These are phyloP conservation scores for Leptosphaerulina australis DNA, from an alignment of 2,329 filamentous ascomycete species.

Conservation along the genomic window DNA sequence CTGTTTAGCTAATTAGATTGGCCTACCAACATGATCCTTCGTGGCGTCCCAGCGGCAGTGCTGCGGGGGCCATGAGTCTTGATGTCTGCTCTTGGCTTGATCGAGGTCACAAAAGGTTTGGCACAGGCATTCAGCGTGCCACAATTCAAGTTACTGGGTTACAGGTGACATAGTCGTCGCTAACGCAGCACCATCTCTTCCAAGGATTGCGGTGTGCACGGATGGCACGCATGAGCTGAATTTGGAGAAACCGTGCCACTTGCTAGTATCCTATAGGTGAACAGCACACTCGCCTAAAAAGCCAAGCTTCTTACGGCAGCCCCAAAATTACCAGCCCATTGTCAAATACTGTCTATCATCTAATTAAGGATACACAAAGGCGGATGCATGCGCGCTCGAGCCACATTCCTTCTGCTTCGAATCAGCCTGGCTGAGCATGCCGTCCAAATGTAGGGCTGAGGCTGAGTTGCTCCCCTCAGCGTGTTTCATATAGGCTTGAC, in stretches of 20 bases:
- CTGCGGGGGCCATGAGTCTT: conserved; percentile 8
- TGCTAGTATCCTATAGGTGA: conserved; percentile 14
- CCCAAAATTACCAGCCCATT: conserved; percentile 18
- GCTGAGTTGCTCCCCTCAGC: conserved; percentile 7
- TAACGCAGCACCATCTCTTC: conserved; percentile 7
- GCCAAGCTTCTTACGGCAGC: conserved; percentile 16
- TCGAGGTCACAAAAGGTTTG: conserved; percentile 12
- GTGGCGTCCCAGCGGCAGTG: conserved; percentile 19
- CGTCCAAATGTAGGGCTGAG: conserved; percentile 20
- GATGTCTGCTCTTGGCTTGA: conserved; percentile 14
- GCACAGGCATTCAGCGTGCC: conserved; percentile 22
- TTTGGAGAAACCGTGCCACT: conserved; percentile 18
- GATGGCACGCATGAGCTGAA: conserved; percentile 21
- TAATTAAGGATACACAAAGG: conserved; percentile 24
- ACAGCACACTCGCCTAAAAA: conserved; percentile 14
- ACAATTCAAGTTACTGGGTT: conserved; percentile 13
- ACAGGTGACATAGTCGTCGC: background rate
- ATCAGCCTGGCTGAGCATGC: conserved; percentile 17
- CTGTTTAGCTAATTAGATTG: conserved; percentile 13
- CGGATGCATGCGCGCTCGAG: conserved; percentile 13
- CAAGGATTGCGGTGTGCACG: conserved; percentile 6
- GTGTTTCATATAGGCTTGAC: conserved; percentile 26
- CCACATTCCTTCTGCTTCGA: conserved; percentile 19
- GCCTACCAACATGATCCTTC: conserved; percentile 9
- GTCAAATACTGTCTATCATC: conserved; percentile 27